Evolutionary conservation across 371 early-diverging fungal species (phyloP).

Genomic region (Smittium culicis): DNA sequence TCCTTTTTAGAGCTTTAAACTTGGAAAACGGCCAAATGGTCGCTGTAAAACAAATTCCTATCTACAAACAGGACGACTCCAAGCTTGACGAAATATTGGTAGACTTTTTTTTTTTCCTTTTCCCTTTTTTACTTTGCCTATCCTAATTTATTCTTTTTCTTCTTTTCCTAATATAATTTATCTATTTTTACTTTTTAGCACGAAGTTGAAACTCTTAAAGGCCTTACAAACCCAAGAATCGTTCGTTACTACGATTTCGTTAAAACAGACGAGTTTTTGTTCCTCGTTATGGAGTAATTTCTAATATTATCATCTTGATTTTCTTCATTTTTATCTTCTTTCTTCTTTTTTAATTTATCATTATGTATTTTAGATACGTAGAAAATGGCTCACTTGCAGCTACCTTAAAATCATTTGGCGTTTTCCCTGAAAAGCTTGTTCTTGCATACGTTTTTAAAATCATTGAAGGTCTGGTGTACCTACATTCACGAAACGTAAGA

Average conservation of each 20-base stretch:
- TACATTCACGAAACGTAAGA: slow-evolving; percentile 64
- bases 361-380: slow-evolving; percentile 36
- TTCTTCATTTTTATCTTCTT: not conserved
- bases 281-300: slow-evolving; percentile 70
- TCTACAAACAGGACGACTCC: slow-evolving; percentile 44
- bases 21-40: slow-evolving; percentile 70
- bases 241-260: slow-evolving; percentile 78
- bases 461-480: slow-evolving; percentile 72
- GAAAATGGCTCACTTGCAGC: slow-evolving; percentile 89
- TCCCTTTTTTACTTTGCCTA: not conserved
- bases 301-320: not conserved
- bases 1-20: slow-evolving; percentile 47
- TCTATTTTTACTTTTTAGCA: slow-evolving; percentile 23
- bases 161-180: not conserved
- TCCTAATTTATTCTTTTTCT: too few relatives aligned
- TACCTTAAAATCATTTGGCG: slow-evolving; percentile 79
- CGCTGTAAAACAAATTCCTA: slow-evolving; percentile 70
- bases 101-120: too few relatives aligned
- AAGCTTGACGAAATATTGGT: slow-evolving; percentile 42
- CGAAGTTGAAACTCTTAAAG: slow-evolving; percentile 57
- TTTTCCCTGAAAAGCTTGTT: slow-evolving; percentile 85
- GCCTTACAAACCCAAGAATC: slow-evolving; percentile 63
- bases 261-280: slow-evolving; percentile 49
- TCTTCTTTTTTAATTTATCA: not conserved
- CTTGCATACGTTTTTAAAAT: slow-evolving; percentile 81